A percentile compares a stretch with the other conserved stretches of the same genome.
These are phyloP conservation scores for Alloteropsis semialata DNA, from an alignment of 176 grass and related monocot species.

Conservation along the genomic window DNA sequence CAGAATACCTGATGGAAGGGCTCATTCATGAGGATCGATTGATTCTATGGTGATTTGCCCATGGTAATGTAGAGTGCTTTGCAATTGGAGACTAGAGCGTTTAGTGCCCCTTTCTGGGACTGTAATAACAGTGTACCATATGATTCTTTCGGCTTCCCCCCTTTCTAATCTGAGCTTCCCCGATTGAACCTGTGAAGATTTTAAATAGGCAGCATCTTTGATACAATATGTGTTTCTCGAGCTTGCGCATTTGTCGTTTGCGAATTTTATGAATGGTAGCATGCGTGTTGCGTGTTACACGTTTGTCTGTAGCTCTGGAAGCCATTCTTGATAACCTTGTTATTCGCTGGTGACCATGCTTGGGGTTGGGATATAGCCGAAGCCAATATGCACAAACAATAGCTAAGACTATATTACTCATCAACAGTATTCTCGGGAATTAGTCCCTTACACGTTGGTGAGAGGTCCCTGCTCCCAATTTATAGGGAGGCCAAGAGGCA, in stretches of 20 bases:
- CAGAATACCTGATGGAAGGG: neutral
- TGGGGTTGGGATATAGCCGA: no score
- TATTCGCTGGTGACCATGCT: no score
- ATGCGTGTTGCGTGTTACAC: no score
- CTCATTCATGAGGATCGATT: neutral
- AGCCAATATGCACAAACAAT: no score
- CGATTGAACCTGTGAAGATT: neutral
- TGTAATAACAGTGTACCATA: constrained; percentile 17
- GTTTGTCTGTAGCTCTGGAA: neutral
- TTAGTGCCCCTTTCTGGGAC: neutral
- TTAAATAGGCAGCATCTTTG: neutral
- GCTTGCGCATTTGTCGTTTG: neutral
- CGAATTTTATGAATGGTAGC: neutral
- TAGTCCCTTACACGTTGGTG: no score
- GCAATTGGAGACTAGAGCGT: neutral
- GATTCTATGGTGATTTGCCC: neutral
- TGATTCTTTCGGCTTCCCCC: constrained; percentile 13
- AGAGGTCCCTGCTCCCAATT: no score
- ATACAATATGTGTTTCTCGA: neutral
- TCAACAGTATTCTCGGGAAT: no score
- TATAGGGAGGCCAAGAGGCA: no score
- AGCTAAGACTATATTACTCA: no score
- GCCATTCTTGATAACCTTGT: no score
- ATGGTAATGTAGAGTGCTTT: neutral
- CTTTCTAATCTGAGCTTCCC: neutral